Percentiles rank a stretch among this genome's conserved stretches.
phyloP scores from a whole-genome alignment of 164 flowering plant genomes.

The Euptelea pleiosperma region DNA sequence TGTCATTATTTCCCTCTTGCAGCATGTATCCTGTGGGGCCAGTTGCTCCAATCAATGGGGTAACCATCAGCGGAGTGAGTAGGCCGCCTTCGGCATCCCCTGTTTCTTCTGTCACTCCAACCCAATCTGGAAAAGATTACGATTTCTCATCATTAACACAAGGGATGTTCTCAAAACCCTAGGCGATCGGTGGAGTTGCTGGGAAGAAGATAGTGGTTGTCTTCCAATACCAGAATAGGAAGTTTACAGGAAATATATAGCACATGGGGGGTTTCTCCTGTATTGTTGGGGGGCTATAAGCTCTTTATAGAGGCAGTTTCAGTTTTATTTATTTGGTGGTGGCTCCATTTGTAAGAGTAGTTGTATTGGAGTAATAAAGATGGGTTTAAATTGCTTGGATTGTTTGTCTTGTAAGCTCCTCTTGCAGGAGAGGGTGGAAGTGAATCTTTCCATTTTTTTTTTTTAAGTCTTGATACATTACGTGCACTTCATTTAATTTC shows the following conservation, averaged over 20 bases:
- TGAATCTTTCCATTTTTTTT: not conserved
- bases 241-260: slow-evolving; percentile 25
- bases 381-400: slow-evolving; percentile 6
- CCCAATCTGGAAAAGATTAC: slow-evolving; percentile 49
- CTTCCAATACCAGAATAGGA: slow-evolving; percentile 20
- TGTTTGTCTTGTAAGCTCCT: not conserved
- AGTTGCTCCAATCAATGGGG: slow-evolving; percentile 39
- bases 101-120: slow-evolving; percentile 29
- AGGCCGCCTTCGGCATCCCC: slow-evolving; percentile 42
- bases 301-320: slow-evolving; percentile 36
- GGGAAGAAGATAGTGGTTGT: slow-evolving; percentile 1
- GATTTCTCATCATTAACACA: slow-evolving; percentile 51
- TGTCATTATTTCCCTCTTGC: slow-evolving; percentile 18
- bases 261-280: slow-evolving; percentile 20
- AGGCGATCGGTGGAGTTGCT: slow-evolving; percentile 9
- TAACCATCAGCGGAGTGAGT: slow-evolving; percentile 26
- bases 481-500: too few species aligned
- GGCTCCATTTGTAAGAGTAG: slow-evolving; percentile 34
- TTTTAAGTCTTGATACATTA: too few species aligned
- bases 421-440: not conserved
- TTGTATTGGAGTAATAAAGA: slow-evolving; percentile 27
- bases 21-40: slow-evolving; percentile 44
- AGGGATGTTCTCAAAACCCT: slow-evolving; percentile 61
- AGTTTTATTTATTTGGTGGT: slow-evolving; percentile 18
- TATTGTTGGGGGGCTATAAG: slow-evolving; percentile 32